Base-by-base conservation (phyloP, 78 protist species). In the Dictyostelium firmibasis region DNA sequence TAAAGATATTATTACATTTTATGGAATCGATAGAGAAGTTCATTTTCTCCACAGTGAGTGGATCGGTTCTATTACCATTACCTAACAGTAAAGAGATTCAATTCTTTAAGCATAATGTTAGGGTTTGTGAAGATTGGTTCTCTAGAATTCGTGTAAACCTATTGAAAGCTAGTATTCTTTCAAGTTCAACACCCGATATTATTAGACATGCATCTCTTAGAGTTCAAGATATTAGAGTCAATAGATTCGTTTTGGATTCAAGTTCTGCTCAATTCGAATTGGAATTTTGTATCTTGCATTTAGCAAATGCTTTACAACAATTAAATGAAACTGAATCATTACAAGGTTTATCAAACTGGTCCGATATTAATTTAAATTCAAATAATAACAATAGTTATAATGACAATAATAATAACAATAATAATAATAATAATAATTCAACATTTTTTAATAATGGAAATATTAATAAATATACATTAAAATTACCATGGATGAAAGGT, bases 61-160 rank as follows among this genome's bases (percentile, higher is more conserved):
- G 94, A 16, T 81, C 88, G 1, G 86, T 81, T 9, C n/a, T 89
- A 14, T 41, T 89, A n/a, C 84, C 82, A 10, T 16, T 69, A 7
- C 70, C 82, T 18, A 25, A 35, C 3, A n/a, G 47, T 1, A 89
- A 89, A 11, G 86, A 81, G 47, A 43, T 81, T 33, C 79, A 70
- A 16, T 89, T 89, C 67, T 89, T 89, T 81, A 89, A 70, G 27
- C 62, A 79, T 25, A 89, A 89, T 50, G 38, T 38, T 18, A 33
- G 84, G n/a, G 94, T 89, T 10, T 79, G 87, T 69, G 94, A 89
- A 31, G 94, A 89, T 81, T 89, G 94, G 94, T 89, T 89, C 83
- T 76, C 85, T 16, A 33, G 94, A n/a, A 89, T 89, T 35, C 60
- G 94, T 2, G 70, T 69, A 6, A 89, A 89, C 14, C 83, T 89